phyloP scores from a whole-genome alignment of 371 early-diverging fungal genomes.

The Actinomortierella wolfii region DNA sequence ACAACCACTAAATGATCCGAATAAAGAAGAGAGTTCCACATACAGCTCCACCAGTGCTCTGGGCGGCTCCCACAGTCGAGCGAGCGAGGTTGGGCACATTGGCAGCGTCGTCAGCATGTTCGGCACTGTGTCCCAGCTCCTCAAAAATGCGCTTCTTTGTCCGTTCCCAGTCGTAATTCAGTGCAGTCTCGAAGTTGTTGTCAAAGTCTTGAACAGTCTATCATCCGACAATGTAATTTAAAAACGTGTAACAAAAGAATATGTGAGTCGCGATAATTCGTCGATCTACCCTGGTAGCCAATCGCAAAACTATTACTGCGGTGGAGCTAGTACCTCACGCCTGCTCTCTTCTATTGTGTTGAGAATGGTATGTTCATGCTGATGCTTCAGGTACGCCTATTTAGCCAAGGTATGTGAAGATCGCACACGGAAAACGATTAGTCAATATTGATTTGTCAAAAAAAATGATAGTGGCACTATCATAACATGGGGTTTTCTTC shows the following conservation, averaged over 20 bases:
- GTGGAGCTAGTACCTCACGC: conserved; percentile 43
- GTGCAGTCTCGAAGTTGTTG: conserved; percentile 49
- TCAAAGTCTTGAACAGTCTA: conserved; percentile 60
- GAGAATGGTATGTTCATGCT: conserved; percentile 74
- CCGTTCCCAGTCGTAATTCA: conserved; percentile 73
- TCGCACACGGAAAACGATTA: background rate
- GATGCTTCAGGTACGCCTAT: conserved; percentile 69
- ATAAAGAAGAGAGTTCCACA: too few species aligned
- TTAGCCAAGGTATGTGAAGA: background rate
- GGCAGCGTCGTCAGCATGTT: conserved; percentile 8
- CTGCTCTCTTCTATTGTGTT: conserved; percentile 73
- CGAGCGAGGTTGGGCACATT: too few species aligned
- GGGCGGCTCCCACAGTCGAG: too few species aligned
- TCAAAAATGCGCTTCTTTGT: conserved; percentile 70
- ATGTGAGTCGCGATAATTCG: background rate
- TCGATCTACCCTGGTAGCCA: background rate
- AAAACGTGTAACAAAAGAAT: background rate
- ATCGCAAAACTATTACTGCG: background rate
- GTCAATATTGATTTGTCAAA: background rate
- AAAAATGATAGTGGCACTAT: too few species aligned
- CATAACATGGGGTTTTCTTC: too few species aligned
- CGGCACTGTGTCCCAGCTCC: conserved; percentile 63
- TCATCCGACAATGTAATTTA: background rate
- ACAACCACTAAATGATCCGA: too few species aligned
- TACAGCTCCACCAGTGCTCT: too few species aligned